Evolutionary conservation across 2,329 filamentous ascomycete genomes (phyloP).

Genomic region (Cladosporium halotolerans): DNA sequence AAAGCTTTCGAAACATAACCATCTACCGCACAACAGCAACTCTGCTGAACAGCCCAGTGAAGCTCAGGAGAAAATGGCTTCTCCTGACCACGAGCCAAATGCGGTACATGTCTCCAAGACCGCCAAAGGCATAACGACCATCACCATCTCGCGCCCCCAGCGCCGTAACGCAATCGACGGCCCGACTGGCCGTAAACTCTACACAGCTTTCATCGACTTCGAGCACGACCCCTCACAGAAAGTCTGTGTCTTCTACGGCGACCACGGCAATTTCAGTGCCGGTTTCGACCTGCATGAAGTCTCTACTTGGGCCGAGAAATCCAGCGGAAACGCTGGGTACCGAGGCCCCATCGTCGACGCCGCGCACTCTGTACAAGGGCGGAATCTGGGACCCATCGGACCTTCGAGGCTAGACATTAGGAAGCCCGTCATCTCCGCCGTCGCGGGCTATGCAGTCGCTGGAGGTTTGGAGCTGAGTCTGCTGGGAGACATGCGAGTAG

Average conservation of each 20-base stretch:
- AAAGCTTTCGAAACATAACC: too few relatives aligned
- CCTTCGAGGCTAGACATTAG: conserved; percentile 45
- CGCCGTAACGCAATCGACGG: conserved; percentile 49
- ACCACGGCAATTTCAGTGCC: conserved; percentile 46
- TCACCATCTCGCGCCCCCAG: conserved; percentile 48
- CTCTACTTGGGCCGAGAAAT: conserved; percentile 18
- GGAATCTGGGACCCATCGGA: conserved; percentile 46
- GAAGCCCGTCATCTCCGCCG: conserved; percentile 49
- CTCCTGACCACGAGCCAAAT: conserved; percentile 12
- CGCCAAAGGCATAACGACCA: conserved; percentile 45
- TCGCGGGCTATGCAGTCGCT: conserved; percentile 50
- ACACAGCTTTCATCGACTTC: conserved; percentile 44
- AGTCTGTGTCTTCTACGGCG: conserved; percentile 47
- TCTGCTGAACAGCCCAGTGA: neutral
- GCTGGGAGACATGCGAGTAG: conserved; percentile 48
- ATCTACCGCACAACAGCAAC: too few relatives aligned
- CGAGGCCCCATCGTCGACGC: conserved; percentile 11
- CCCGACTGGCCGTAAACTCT: conserved; percentile 43
- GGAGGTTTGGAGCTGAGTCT: conserved; percentile 50
- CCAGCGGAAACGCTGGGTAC: neutral
- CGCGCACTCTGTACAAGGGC: conserved; percentile 30
- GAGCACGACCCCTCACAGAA: conserved; percentile 47
- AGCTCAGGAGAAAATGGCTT: neutral
- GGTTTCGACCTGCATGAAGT: conserved; percentile 48
- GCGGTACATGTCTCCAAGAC: conserved; percentile 20